These are phyloP conservation scores for Erythrobasidium yunnanense DNA, from an alignment of 768 basidiomycete species.

Conservation along the genomic window DNA sequence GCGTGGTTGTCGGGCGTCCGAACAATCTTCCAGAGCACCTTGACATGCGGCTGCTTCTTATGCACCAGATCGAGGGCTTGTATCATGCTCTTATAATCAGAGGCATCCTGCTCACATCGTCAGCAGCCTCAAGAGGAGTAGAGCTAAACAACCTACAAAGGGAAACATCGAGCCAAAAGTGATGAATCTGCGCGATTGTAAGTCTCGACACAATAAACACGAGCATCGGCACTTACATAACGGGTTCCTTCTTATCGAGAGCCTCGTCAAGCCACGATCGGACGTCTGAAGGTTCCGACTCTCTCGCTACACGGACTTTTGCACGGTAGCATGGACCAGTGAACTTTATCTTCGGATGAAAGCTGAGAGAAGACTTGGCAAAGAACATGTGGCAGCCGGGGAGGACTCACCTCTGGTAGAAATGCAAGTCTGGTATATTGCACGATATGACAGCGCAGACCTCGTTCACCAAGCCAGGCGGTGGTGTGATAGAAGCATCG, in stretches of 20 bases:
- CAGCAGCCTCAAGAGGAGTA: too few species aligned
- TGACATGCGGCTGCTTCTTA: not conserved
- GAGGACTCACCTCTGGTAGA: constrained; percentile 6
- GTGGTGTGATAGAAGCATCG: constrained; percentile 9
- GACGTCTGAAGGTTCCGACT: not conserved
- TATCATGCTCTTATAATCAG: constrained; percentile 10
- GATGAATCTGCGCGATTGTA: constrained; percentile 6
- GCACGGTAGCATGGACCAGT: not conserved
- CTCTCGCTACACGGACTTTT: not conserved
- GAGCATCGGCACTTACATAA: not conserved
- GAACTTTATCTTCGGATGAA: not conserved
- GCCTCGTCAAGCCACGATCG: constrained; percentile 5
- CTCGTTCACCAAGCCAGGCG: not conserved
- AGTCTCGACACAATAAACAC: not conserved
- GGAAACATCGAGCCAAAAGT: constrained; percentile 21
- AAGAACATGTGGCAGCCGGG: not conserved
- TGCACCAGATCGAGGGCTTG: not conserved
- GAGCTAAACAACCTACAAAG: constrained; percentile 10
- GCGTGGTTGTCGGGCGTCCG: not conserved
- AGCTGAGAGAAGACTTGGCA: not conserved
- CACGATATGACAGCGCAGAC: constrained; percentile 15
- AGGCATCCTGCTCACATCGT: not conserved
- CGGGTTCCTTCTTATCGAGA: not conserved
- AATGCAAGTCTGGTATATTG: constrained; percentile 8
- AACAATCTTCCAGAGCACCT: constrained; percentile 11